Evolutionary conservation across 495 filamentous ascomycete species (phyloP).

Genomic region (Penicillium verhagenii): DNA sequence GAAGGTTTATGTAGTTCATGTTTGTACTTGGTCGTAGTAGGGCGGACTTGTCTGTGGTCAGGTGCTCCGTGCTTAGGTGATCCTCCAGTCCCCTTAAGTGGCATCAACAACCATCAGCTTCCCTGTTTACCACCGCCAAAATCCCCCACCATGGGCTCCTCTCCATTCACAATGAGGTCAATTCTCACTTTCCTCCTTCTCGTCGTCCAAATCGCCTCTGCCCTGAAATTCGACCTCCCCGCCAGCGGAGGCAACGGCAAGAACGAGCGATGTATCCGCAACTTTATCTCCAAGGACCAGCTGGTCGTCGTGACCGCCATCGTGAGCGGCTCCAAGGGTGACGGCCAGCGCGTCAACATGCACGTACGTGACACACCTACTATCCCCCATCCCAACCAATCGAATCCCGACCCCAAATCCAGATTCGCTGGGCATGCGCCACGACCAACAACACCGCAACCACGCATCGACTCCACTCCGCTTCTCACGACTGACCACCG

Average conservation of each 20-base stretch:
- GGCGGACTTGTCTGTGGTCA: neutral
- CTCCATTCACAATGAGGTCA: constrained; percentile 35
- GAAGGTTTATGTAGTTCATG: too few species aligned
- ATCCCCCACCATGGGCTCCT: constrained; percentile 32
- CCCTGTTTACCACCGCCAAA: constrained; percentile 28
- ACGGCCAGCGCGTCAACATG: constrained; percentile 93
- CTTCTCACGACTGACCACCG: neutral
- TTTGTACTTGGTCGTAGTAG: neutral
- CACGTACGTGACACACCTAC: constrained; percentile 61
- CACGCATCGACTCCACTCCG: neutral
- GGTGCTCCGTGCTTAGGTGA: constrained; percentile 15
- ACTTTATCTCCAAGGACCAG: constrained; percentile 91
- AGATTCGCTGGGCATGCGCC: neutral
- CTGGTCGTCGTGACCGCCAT: constrained; percentile 98
- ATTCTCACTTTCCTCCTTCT: constrained; percentile 36
- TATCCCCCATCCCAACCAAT: neutral
- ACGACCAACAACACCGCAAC: neutral
- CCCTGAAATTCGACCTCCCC: constrained; percentile 90
- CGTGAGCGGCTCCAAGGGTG: constrained; percentile 78
- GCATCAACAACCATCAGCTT: constrained; percentile 33
- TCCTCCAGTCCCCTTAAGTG: constrained; percentile 30
- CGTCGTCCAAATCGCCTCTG: constrained; percentile 61
- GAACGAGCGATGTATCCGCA: constrained; percentile 88
- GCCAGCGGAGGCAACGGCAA: constrained; percentile 59
- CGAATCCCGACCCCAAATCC: neutral